Evolutionary conservation across 352 stramenopile genomes (phyloP).

Genomic region (Phytophthora macrochlamydospora): DNA sequence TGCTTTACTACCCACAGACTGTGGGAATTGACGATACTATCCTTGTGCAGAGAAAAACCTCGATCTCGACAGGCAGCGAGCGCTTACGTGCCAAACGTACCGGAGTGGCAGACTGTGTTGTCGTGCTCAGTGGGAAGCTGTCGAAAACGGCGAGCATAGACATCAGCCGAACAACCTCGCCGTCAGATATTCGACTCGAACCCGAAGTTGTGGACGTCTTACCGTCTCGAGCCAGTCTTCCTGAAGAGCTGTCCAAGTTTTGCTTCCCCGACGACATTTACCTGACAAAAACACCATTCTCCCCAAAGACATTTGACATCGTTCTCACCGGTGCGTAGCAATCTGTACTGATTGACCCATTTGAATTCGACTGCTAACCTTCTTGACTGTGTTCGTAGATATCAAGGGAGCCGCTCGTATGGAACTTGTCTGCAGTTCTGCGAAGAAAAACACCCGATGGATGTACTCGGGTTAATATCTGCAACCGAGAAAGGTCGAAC

Average conservation of each 20-base stretch:
- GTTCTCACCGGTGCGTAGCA: slow-evolving; percentile 60
- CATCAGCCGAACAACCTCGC: slow-evolving; percentile 42
- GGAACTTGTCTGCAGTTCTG: slow-evolving; percentile 70
- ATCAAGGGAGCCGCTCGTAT: slow-evolving; percentile 59
- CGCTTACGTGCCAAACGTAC: slow-evolving; percentile 17
- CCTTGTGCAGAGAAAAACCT: no score
- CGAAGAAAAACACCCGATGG: slow-evolving; percentile 64
- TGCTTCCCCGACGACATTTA: slow-evolving; percentile 69
- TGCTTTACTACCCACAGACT: neutral
- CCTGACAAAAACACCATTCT: slow-evolving; percentile 43
- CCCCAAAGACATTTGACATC: slow-evolving; percentile 64
- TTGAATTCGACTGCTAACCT: neutral
- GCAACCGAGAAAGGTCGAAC: slow-evolving; percentile 47
- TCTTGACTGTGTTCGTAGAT: slow-evolving; percentile 27
- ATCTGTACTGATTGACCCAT: neutral
- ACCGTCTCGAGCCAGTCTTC: slow-evolving; percentile 44
- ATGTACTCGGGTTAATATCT: slow-evolving; percentile 67
- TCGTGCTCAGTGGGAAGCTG: slow-evolving; percentile 63
- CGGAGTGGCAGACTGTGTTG: slow-evolving; percentile 58
- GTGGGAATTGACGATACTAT: neutral
- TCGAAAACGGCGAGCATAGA: slow-evolving; percentile 30
- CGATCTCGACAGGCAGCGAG: slow-evolving; percentile 9
- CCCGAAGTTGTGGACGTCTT: slow-evolving; percentile 59
- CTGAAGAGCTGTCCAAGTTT: slow-evolving; percentile 76
- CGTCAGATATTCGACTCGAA: slow-evolving; percentile 55